Evolutionary conservation across 306 rosid genomes (phyloP).

Genomic region (Sicyos baderoa): DNA sequence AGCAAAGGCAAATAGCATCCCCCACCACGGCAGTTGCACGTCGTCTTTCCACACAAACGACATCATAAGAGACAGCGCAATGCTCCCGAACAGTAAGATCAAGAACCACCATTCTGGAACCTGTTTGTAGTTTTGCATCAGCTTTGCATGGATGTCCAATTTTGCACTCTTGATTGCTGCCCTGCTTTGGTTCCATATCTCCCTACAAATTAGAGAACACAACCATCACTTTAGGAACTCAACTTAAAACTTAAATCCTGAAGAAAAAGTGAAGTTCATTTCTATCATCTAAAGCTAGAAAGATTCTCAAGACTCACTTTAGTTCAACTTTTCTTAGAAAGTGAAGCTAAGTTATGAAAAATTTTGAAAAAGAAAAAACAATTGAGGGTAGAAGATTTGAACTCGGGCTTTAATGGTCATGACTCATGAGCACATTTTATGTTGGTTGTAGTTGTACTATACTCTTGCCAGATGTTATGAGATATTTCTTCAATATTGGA

Average conservation of each 20-base stretch:
- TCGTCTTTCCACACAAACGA: slow-evolving; percentile 67
- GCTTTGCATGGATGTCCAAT: slow-evolving; percentile 75
- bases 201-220: slow-evolving; percentile 34
- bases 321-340: neutral
- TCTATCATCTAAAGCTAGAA: neutral
- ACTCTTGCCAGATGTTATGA: too few relatives aligned
- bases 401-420: too few relatives aligned
- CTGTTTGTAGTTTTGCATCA: slow-evolving; percentile 74
- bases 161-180: slow-evolving; percentile 58
- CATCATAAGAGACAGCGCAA: slow-evolving; percentile 51
- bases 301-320: neutral
- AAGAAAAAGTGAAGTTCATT: neutral
- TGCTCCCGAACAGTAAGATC: slow-evolving; percentile 53
- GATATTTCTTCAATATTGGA: neutral
- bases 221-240: neutral
- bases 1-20: slow-evolving; percentile 81
- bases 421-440: too few relatives aligned
- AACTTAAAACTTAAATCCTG: neutral
- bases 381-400: too few relatives aligned
- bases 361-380: too few relatives aligned
- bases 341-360: neutral
- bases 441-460: too few relatives aligned
- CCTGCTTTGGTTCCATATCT: slow-evolving; percentile 69
- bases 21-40: slow-evolving; percentile 98
- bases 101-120: slow-evolving; percentile 99